These are phyloP conservation scores for Kodamaea sagamina DNA, from an alignment of 805 yeast genomes.

Conservation along the genomic window DNA sequence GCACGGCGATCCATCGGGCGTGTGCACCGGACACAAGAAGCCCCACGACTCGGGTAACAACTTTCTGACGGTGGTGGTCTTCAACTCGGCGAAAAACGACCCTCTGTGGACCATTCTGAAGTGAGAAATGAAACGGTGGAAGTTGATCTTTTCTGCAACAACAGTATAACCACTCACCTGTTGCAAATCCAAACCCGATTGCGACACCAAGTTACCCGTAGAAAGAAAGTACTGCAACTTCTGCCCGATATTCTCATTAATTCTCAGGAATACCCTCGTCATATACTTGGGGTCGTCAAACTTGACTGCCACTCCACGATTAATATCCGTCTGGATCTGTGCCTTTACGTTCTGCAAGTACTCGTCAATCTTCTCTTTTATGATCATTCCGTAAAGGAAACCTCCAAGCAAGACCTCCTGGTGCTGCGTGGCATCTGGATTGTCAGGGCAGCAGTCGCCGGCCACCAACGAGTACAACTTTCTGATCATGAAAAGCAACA, in stretches of 20 bases:
- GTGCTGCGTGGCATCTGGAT: conserved; percentile 99
- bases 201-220: conserved; percentile 95
- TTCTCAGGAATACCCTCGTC: conserved; percentile 71
- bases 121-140: conserved; percentile 96
- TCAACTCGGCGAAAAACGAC: conserved; percentile 96
- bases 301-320: conserved; percentile 77
- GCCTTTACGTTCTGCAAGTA: conserved; percentile 70
- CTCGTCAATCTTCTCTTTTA: conserved; percentile 95
- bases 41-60: conserved; percentile 99
- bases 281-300: conserved; percentile 84
- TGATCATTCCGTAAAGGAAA: conserved; percentile 92
- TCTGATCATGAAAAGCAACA: conserved; percentile 92
- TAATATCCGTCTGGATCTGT: conserved; percentile 78
- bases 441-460: conserved; percentile 95
- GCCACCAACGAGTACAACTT: conserved; percentile 93
- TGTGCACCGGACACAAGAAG: conserved; percentile 96
- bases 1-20: conserved; percentile 99
- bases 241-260: conserved; percentile 92
- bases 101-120: conserved; percentile 99
- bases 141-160: conserved; percentile 97
- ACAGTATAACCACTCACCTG: conserved; percentile 98
- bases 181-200: conserved; percentile 95
- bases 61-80: conserved; percentile 96
- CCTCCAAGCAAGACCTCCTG: conserved; percentile 97
- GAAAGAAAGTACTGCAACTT: conserved; percentile 92